These are phyloP conservation scores for Xylariaceae sp. DNA, from an alignment of 2,329 filamentous ascomycete species.

Conservation along the genomic window DNA sequence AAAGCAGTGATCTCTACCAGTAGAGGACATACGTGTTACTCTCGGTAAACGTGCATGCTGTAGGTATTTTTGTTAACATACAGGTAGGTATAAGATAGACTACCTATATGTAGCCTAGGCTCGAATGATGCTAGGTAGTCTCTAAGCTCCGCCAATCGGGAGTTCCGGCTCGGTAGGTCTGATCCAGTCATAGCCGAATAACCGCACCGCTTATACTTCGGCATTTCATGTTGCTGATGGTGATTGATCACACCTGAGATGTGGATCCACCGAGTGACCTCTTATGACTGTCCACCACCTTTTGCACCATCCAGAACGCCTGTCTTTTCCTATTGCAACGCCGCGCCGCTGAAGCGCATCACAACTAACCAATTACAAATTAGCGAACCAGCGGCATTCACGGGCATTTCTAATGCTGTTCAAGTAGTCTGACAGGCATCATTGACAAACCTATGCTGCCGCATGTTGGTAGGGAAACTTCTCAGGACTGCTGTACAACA, in stretches of 20 bases:
- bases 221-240: constrained; percentile 23
- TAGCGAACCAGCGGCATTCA: constrained; percentile 17
- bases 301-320: background rate
- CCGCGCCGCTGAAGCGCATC: background rate
- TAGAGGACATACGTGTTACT: too few relatives aligned
- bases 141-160: too few relatives aligned
- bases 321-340: constrained; percentile 3
- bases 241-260: constrained; percentile 23
- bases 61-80: too few relatives aligned
- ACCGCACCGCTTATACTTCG: background rate
- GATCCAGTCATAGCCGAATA: too few relatives aligned
- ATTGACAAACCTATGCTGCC: background rate
- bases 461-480: background rate
- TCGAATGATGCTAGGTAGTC: too few relatives aligned
- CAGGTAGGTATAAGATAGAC: too few relatives aligned
- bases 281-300: constrained; percentile 4
- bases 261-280: constrained; percentile 19
- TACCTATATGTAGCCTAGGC: too few relatives aligned
- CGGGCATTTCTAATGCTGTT: constrained; percentile 6
- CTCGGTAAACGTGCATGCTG: too few relatives aligned
- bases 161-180: too few relatives aligned
- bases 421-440: background rate
- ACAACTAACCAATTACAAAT: constrained; percentile 20
- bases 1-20: too few relatives aligned
- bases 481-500: too few relatives aligned